A percentile compares a stretch with the other conserved stretches of the same genome.
These are phyloP conservation scores for Powellomyces hirtus DNA, from an alignment of 192 early-diverging fungal genomes.

Conservation along the genomic window DNA sequence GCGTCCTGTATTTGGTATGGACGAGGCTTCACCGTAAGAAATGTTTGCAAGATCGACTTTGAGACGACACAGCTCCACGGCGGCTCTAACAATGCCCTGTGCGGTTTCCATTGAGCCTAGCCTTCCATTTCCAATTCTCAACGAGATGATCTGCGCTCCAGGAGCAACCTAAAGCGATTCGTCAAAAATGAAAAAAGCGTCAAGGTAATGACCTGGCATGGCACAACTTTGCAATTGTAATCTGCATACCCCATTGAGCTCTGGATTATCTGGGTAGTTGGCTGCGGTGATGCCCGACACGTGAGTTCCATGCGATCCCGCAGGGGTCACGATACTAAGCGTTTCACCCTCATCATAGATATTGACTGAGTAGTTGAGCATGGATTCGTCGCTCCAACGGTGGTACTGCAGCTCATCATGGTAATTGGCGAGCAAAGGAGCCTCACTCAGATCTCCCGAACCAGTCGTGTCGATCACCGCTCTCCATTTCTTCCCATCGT, in stretches of 20 bases:
- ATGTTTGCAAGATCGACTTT: slow-evolving; percentile 50
- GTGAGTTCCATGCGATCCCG: slow-evolving; percentile 89
- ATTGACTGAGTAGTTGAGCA: slow-evolving; percentile 88
- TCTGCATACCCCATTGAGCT: slow-evolving; percentile 81
- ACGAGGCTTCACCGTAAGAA: slow-evolving; percentile 72
- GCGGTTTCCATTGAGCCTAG: slow-evolving; percentile 83
- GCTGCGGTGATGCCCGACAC: slow-evolving; percentile 93
- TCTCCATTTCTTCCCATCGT: slow-evolving; percentile 87
- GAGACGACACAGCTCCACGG: slow-evolving; percentile 52
- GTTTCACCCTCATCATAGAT: slow-evolving; percentile 78
- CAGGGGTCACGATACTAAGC: slow-evolving; percentile 73
- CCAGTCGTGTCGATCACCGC: slow-evolving; percentile 76
- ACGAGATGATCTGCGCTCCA: slow-evolving; percentile 89
- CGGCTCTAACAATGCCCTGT: slow-evolving; percentile 76
- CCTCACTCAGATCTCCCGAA: slow-evolving; percentile 68
- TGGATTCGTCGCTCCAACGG: slow-evolving; percentile 71
- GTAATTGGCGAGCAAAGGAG: slow-evolving; percentile 67
- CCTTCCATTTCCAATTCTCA: slow-evolving; percentile 86
- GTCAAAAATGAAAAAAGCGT: neutral
- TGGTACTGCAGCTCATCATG: slow-evolving; percentile 67
- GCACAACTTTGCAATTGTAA: neutral
- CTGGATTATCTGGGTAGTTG: slow-evolving; percentile 80
- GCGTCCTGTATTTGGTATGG: slow-evolving; percentile 69
- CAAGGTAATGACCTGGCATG: neutral
- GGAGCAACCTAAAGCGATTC: too few species aligned